Percentiles rank a stretch among this genome's conserved stretches.
Conservation (phyloP, 208 protist genomes). For the Trypanosoma melophagium region DNA sequence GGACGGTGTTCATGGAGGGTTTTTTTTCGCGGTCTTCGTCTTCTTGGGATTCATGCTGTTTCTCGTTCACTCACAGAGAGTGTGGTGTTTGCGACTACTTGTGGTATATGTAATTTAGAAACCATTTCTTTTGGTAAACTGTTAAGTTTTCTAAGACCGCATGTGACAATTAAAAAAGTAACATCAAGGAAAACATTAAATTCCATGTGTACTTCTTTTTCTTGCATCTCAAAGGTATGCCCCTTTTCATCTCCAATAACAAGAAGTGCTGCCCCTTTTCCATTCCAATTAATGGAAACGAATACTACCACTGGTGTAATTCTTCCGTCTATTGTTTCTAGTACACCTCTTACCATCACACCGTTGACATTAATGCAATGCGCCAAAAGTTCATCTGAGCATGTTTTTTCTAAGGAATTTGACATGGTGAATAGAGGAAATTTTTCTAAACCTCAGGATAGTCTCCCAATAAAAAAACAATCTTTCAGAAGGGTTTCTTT, state of each 20-base stretch:
- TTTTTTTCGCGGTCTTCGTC: slow-evolving; percentile 48
- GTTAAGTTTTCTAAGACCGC: slow-evolving; percentile 36
- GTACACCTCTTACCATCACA: background rate
- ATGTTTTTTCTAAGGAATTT: too few relatives aligned
- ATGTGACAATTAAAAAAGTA: slow-evolving; percentile 17
- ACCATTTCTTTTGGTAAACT: slow-evolving; percentile 41
- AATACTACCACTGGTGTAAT: too few relatives aligned
- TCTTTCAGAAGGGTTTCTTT: too few relatives aligned
- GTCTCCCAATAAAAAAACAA: too few relatives aligned
- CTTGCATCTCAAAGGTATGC: background rate
- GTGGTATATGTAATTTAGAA: slow-evolving; percentile 39
- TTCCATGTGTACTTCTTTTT: background rate
- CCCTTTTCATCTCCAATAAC: background rate
- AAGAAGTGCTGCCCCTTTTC: too few relatives aligned
- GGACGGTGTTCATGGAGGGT: slow-evolving; percentile 46
- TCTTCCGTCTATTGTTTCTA: background rate
- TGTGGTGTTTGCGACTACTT: slow-evolving; percentile 35
- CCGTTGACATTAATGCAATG: too few relatives aligned
- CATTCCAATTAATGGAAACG: too few relatives aligned
- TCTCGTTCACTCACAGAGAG: slow-evolving; percentile 31
- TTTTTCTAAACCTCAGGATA: too few relatives aligned
- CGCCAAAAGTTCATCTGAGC: too few relatives aligned
- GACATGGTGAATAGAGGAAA: too few relatives aligned
- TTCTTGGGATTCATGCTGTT: slow-evolving; percentile 39
- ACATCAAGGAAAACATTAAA: background rate